Conservation (phyloP, 2,329 filamentous ascomycete genomes). For the Chaetomiaceae sp. region DNA sequence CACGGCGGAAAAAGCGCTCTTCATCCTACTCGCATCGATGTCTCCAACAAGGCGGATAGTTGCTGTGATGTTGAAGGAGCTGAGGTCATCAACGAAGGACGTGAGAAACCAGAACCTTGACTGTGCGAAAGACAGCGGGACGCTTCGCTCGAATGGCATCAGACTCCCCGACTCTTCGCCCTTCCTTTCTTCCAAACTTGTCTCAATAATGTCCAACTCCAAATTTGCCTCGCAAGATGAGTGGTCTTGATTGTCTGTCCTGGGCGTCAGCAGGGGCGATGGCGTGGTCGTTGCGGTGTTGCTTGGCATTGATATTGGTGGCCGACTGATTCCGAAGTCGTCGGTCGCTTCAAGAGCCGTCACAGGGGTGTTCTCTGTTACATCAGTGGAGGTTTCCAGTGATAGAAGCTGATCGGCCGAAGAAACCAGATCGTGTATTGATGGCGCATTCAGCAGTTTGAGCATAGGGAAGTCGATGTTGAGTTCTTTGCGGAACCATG, state of each 20-base stretch:
- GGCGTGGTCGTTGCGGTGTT: neutral
- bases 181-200: no score
- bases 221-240: no score
- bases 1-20: constrained; percentile 33
- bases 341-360: neutral
- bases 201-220: neutral
- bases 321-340: neutral
- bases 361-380: no score
- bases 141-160: neutral
- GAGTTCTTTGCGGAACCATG: constrained; percentile 42
- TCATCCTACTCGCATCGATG: constrained; percentile 30
- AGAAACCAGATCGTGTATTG: neutral
- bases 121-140: constrained; percentile 35
- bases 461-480: constrained; percentile 40
- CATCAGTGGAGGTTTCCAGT: neutral
- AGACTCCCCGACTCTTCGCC: no score
- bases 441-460: constrained; percentile 28
- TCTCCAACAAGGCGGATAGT: constrained; percentile 31
- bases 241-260: neutral
- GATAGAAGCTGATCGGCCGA: neutral
- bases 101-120: constrained; percentile 39
- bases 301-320: neutral
- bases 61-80: constrained; percentile 38
- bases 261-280: neutral
- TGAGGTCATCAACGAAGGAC: constrained; percentile 33